These are phyloP conservation scores for Vitis rotundifolia DNA, from an alignment of 164 flowering plant genomes.

Conservation along the genomic window DNA sequence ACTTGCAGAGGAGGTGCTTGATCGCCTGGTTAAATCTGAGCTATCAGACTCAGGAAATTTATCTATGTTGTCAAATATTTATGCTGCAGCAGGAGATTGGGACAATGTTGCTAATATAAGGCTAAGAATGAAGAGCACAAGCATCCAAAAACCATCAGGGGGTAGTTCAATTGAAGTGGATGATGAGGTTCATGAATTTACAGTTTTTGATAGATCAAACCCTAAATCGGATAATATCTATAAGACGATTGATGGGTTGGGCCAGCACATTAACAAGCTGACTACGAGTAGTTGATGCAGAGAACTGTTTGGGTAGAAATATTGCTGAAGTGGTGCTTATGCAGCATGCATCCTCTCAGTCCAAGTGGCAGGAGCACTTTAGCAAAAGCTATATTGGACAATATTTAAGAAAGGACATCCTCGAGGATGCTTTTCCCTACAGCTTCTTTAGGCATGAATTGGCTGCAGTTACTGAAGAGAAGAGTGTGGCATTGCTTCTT, in stretches of 20 bases:
- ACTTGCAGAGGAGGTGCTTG: conserved; percentile 55
- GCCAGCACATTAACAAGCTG: conserved; percentile 48
- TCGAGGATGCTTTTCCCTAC: neutral
- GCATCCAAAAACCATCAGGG: conserved; percentile 51
- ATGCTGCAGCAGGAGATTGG: conserved; percentile 76
- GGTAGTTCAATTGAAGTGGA: conserved; percentile 66
- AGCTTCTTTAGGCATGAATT: neutral
- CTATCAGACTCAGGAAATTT: conserved; percentile 54
- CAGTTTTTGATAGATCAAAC: conserved; percentile 57
- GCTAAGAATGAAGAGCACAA: conserved; percentile 47
- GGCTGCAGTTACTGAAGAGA: neutral
- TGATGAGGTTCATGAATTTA: conserved; percentile 61
- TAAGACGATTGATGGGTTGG: conserved; percentile 52
- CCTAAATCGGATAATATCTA: conserved; percentile 57
- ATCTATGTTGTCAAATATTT: conserved; percentile 65
- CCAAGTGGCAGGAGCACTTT: neutral
- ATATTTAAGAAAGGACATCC: neutral
- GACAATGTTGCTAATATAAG: conserved; percentile 49
- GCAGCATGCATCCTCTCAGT: no score
- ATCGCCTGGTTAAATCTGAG: conserved; percentile 43
- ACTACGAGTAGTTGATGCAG: conserved; percentile 13
- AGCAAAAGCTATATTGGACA: neutral
- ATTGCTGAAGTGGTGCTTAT: neutral
- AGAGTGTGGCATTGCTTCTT: neutral
- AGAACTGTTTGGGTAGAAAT: neutral